These are phyloP conservation scores for Phytophthora hybrid DNA, from an alignment of 352 stramenopile species.

Conservation along the genomic window DNA sequence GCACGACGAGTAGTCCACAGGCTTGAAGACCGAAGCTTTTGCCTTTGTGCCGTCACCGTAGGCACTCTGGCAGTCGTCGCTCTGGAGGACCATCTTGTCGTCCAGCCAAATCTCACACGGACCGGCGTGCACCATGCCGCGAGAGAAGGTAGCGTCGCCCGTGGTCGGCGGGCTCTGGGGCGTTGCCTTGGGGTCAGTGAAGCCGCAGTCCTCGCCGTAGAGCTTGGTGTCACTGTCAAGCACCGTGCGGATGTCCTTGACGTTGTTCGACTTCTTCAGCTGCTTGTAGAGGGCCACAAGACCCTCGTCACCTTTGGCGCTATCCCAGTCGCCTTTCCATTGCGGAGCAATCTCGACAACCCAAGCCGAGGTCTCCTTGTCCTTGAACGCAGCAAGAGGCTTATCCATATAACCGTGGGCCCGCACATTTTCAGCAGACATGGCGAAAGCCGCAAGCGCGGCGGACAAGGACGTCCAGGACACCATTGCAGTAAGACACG, in stretches of 20 bases:
- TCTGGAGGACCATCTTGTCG: constrained; percentile 37
- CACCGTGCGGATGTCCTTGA: constrained; percentile 38
- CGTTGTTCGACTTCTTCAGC: constrained; percentile 30
- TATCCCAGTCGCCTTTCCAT: background rate
- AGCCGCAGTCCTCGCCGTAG: constrained; percentile 39
- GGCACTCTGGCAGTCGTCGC: constrained; percentile 42
- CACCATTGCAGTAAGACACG: constrained; percentile 15
- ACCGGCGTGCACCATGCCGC: constrained; percentile 34
- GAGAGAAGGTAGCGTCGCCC: constrained; percentile 39
- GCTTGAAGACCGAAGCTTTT: constrained; percentile 42
- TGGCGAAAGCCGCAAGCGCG: constrained; percentile 5
- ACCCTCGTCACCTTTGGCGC: background rate
- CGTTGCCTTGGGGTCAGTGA: constrained; percentile 35
- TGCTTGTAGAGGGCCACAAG: constrained; percentile 29
- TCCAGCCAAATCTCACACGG: constrained; percentile 47
- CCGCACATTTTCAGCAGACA: constrained; percentile 15
- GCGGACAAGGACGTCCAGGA: constrained; percentile 17
- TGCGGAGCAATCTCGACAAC: background rate
- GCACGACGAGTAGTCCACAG: constrained; percentile 47
- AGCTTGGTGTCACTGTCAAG: constrained; percentile 37
- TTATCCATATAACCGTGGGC: constrained; percentile 38
- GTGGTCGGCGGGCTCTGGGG: constrained; percentile 27
- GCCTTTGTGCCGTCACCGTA: constrained; percentile 36
- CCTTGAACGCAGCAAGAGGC: constrained; percentile 31
- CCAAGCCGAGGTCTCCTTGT: background rate